These are phyloP conservation scores for Inga laurina DNA, from an alignment of 306 rosid genomes.

Conservation along the genomic window DNA sequence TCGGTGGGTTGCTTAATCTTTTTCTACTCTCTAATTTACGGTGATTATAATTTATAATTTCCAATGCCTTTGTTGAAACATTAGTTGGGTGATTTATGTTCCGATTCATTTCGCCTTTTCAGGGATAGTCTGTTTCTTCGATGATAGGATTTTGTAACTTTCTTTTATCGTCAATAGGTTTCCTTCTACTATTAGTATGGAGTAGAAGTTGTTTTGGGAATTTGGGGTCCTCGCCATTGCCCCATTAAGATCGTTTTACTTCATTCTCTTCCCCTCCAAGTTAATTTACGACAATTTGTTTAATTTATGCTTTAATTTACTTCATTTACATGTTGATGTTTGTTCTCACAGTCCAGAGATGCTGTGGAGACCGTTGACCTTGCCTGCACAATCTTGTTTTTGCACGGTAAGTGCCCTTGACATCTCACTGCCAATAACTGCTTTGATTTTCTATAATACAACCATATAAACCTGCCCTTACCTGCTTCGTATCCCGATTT, in stretches of 20 bases:
- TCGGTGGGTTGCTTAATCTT: neutral
- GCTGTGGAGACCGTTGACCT: constrained; percentile 59
- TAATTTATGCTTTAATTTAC: neutral
- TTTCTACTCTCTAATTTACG: neutral
- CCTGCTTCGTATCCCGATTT: no score
- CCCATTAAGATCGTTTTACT: neutral
- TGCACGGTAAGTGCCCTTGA: constrained; percentile 45
- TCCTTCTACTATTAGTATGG: neutral
- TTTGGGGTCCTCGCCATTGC: neutral
- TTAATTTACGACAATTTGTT: constrained; percentile 1
- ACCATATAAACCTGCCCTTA: neutral
- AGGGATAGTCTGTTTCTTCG: neutral
- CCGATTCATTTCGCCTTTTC: neutral
- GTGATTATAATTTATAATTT: neutral
- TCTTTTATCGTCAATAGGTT: neutral
- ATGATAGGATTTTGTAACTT: constrained; percentile 12
- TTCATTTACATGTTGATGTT: constrained; percentile 15
- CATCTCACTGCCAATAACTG: constrained; percentile 2
- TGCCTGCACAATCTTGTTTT: constrained; percentile 49
- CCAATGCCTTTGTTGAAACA: neutral
- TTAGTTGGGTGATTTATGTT: neutral
- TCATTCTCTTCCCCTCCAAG: neutral
- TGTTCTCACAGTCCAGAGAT: constrained; percentile 52
- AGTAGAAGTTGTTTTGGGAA: constrained; percentile 6
- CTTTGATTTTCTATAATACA: constrained; percentile 11